Conservation (phyloP, 495 filamentous ascomycete genomes). For the Penicillium coprophilum region DNA sequence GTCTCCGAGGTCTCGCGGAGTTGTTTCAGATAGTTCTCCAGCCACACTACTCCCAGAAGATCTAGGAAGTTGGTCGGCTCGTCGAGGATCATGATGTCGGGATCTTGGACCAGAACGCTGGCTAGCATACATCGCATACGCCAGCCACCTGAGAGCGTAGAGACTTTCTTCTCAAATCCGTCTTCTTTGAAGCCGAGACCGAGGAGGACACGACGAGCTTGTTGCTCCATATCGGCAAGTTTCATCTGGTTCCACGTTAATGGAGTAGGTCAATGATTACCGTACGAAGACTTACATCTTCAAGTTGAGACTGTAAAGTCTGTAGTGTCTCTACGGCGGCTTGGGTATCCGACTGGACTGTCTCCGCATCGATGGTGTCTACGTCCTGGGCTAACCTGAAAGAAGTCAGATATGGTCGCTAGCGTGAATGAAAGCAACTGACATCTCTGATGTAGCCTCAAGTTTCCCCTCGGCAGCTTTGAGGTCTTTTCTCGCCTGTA, state of each 20-base stretch:
- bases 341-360: slow-evolving; percentile 59
- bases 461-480: slow-evolving; percentile 62
- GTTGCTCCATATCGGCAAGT: slow-evolving; percentile 50
- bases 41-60: slow-evolving; percentile 78
- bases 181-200: slow-evolving; percentile 72
- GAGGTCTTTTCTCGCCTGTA: slow-evolving; percentile 69
- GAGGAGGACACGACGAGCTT: slow-evolving; percentile 61
- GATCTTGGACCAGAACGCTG: slow-evolving; percentile 62
- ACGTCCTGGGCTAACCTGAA: slow-evolving; percentile 53
- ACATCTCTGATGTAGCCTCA: slow-evolving; percentile 54
- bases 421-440: slow-evolving; percentile 14
- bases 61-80: slow-evolving; percentile 87
- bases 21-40: slow-evolving; percentile 65
- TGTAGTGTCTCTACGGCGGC: slow-evolving; percentile 61
- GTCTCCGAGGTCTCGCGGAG: slow-evolving; percentile 42
- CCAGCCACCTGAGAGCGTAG: slow-evolving; percentile 76
- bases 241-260: slow-evolving; percentile 35
- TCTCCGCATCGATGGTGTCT: slow-evolving; percentile 53
- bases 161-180: slow-evolving; percentile 54
- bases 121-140: slow-evolving; percentile 71
- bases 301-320: slow-evolving; percentile 58
- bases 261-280: background rate
- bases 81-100: slow-evolving; percentile 79
- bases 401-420: slow-evolving; percentile 5
- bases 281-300: slow-evolving; percentile 38